A percentile compares a stretch with the other conserved stretches of the same genome.
phyloP scores from a whole-genome alignment of 495 filamentous ascomycete species.

The Pseudevernia furfuracea region DNA sequence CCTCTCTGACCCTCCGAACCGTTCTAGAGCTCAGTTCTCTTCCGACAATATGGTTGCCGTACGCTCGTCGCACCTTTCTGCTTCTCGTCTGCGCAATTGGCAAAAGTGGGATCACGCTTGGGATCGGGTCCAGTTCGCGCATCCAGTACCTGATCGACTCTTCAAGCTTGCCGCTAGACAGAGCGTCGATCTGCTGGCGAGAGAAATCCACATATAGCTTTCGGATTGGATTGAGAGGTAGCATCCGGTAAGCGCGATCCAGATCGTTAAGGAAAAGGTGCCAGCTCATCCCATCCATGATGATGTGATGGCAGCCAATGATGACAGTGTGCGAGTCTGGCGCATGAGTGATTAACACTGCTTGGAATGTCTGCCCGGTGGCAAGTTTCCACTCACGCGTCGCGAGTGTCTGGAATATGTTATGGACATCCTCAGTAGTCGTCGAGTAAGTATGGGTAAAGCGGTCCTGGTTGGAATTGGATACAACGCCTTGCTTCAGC shows the following conservation, averaged over 20 bases:
- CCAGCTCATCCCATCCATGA: constrained; percentile 41
- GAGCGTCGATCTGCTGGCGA: not conserved
- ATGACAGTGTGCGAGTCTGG: constrained; percentile 11
- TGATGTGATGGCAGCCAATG: constrained; percentile 41
- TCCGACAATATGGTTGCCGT: no score
- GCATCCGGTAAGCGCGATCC: constrained; percentile 31
- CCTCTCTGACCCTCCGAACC: no score
- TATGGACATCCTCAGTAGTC: no score
- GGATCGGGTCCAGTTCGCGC: not conserved
- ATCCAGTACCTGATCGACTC: not conserved
- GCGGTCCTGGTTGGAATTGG: no score
- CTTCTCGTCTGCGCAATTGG: no score
- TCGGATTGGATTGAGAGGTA: not conserved
- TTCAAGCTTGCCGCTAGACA: not conserved
- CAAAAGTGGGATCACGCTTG: not conserved
- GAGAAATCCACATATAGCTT: constrained; percentile 11
- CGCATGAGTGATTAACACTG: constrained; percentile 24
- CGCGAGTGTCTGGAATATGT: no score
- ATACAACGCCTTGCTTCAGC: constrained; percentile 26
- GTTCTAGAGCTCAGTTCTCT: no score
- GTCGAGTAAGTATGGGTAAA: no score
- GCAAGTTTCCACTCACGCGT: constrained; percentile 29
- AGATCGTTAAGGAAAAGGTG: constrained; percentile 37
- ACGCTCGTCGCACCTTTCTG: no score
- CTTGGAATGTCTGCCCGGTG: constrained; percentile 21